These are phyloP conservation scores for baker's yeast (Saccharomyces cerevisiae) DNA, from an alignment of 805 yeast species.

Conservation along the genomic window DNA sequence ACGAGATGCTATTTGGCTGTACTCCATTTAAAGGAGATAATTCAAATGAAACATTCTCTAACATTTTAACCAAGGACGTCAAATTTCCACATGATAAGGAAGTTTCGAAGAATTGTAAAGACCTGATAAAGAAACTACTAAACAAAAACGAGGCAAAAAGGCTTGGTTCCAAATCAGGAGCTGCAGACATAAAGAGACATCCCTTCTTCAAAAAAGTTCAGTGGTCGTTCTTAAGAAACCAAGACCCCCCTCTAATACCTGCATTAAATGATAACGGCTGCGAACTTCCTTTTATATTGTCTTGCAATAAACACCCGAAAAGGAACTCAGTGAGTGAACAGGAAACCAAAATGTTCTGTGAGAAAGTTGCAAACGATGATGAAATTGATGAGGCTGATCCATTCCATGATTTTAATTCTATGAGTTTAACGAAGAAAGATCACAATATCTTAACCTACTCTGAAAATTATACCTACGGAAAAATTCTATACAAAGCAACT, in stretches of 20 bases:
- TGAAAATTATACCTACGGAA: slow-evolving; percentile 35
- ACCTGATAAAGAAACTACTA: slow-evolving; percentile 68
- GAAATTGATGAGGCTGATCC: slow-evolving; percentile 52
- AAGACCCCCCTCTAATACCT: slow-evolving; percentile 94
- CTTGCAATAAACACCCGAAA: slow-evolving; percentile 17
- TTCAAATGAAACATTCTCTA: slow-evolving; percentile 82
- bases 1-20: slow-evolving; percentile 91
- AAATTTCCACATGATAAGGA: slow-evolving; percentile 62
- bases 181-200: slow-evolving; percentile 87
- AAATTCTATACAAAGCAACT: slow-evolving; percentile 34
- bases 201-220: slow-evolving; percentile 84
- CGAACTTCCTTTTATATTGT: slow-evolving; percentile 38
- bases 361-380: slow-evolving; percentile 29
- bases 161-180: slow-evolving; percentile 88
- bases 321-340: slow-evolving; percentile 19
- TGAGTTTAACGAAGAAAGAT: slow-evolving; percentile 73
- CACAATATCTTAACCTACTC: slow-evolving; percentile 44
- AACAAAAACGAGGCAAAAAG: slow-evolving; percentile 85
- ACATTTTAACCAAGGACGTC: slow-evolving; percentile 77
- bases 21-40: slow-evolving; percentile 94
- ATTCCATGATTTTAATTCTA: slow-evolving; percentile 75
- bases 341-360: slow-evolving; percentile 27
- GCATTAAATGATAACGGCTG: slow-evolving; percentile 49
- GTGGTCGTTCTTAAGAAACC: slow-evolving; percentile 92
- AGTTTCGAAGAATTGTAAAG: slow-evolving; percentile 69